Evolutionary conservation across 805 yeast species (phyloP).

Genomic region (Clavispora santaluciae): DNA sequence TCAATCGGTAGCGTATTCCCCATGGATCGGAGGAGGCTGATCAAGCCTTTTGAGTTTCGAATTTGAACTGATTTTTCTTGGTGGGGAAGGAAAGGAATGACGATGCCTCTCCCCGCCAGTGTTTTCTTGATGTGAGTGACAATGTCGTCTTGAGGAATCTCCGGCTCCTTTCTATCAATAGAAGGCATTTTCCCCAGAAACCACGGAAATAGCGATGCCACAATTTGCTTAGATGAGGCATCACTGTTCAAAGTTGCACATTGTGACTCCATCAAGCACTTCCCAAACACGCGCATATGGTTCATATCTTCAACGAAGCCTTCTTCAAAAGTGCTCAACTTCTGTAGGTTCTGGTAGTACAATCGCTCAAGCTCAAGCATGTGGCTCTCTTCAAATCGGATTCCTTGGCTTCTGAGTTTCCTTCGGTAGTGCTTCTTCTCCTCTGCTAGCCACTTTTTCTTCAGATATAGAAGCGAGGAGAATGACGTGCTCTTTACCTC

Average conservation of each 20-base stretch:
- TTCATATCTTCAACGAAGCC: slow-evolving; percentile 15
- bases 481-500: slow-evolving; percentile 6
- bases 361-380: slow-evolving; percentile 8
- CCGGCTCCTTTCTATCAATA: slow-evolving; percentile 8
- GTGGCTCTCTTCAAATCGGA: slow-evolving; percentile 10
- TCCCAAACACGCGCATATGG: slow-evolving; percentile 23
- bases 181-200: slow-evolving; percentile 22
- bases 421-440: slow-evolving; percentile 13
- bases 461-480: slow-evolving; percentile 21
- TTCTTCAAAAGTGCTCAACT: slow-evolving; percentile 15
- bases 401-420: slow-evolving; percentile 11
- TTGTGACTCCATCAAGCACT: slow-evolving; percentile 15
- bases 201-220: slow-evolving; percentile 26
- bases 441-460: slow-evolving; percentile 23
- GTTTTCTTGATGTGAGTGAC: slow-evolving; percentile 2
- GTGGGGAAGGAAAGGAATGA: slow-evolving; percentile 23
- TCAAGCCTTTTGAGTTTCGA: slow-evolving; percentile 16
- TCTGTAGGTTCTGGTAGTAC: slow-evolving; percentile 4
- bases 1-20: slow-evolving; percentile 29
- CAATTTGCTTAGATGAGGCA: slow-evolving; percentile 2
- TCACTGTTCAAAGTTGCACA: slow-evolving; percentile 5
- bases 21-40: slow-evolving; percentile 21
- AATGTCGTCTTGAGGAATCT: background rate
- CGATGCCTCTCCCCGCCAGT: slow-evolving; percentile 28
- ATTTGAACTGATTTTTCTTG: slow-evolving; percentile 13